A percentile compares a stretch with the other conserved stretches of the same genome.
These are phyloP conservation scores for Metarhizium brunneum DNA, from an alignment of 2,329 filamentous ascomycete species.

Conservation along the genomic window DNA sequence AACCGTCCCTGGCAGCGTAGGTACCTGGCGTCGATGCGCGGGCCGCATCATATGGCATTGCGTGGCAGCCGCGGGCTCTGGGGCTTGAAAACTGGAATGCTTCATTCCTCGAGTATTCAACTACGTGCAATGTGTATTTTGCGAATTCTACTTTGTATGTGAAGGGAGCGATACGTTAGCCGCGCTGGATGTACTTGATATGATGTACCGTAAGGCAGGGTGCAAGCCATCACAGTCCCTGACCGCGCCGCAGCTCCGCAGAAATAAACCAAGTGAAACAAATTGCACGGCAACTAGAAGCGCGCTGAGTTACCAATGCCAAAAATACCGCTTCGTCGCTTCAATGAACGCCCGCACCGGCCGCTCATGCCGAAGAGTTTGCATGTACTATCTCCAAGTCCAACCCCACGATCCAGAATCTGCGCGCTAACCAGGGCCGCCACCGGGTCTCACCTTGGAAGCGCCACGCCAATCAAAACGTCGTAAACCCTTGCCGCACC, in stretches of 20 bases:
- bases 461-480: background rate
- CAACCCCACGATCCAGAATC: no score
- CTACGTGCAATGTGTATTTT: background rate
- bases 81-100: background rate
- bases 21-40: background rate
- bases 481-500: background rate
- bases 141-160: background rate
- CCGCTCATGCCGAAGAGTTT: no score
- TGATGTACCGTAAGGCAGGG: no score
- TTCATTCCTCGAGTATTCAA: background rate
- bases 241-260: no score
- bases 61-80: background rate
- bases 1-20: background rate
- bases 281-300: background rate
- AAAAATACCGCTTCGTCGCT: no score
- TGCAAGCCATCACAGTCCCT: no score
- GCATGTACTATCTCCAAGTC: no score
- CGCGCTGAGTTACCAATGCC: no score
- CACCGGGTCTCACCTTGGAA: no score
- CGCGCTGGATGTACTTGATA: background rate
- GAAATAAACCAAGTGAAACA: no score
- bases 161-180: background rate
- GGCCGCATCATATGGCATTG: background rate
- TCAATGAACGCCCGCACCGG: no score
- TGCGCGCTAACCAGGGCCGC: no score